These are phyloP conservation scores for Stevia rebaudiana DNA, from an alignment of 140 eudicot species.

Conservation along the genomic window DNA sequence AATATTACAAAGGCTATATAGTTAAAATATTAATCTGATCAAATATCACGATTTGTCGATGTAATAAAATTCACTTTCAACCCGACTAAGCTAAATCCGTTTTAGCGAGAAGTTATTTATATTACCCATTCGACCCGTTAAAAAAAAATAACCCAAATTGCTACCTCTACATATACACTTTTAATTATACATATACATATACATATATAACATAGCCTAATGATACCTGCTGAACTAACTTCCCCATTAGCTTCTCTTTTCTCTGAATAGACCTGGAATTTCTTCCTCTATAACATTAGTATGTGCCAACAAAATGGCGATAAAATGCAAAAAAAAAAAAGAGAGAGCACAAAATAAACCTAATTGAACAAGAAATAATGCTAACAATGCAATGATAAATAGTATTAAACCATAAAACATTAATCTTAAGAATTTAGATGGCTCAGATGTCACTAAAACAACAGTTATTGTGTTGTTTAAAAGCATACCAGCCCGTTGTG, in stretches of 20 bases:
- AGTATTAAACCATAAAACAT: neutral
- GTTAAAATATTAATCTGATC: neutral
- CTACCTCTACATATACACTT: too few species aligned
- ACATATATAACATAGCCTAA: neutral
- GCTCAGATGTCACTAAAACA: neutral
- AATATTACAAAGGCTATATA: neutral
- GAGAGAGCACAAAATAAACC: neutral
- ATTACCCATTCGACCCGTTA: neutral
- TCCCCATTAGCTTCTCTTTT: slow-evolving; percentile 34
- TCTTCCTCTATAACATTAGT: slow-evolving; percentile 29
- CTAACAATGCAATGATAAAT: neutral
- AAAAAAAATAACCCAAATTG: neutral
- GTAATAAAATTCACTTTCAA: neutral
- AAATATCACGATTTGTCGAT: neutral
- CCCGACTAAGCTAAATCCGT: neutral
- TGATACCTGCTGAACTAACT: slow-evolving; percentile 43
- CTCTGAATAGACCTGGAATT: slow-evolving; percentile 42
- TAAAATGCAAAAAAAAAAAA: slow-evolving; percentile 9
- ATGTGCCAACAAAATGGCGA: slow-evolving; percentile 18
- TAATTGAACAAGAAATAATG: slow-evolving; percentile 4
- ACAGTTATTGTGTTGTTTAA: slow-evolving; percentile 9
- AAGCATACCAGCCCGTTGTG: slow-evolving; percentile 45
- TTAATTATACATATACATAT: neutral
- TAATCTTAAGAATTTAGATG: slow-evolving; percentile 1
- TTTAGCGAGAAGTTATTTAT: neutral